Base-by-base conservation (phyloP, 495 filamentous ascomycete species). In the Tetracladium marchalianum region DNA sequence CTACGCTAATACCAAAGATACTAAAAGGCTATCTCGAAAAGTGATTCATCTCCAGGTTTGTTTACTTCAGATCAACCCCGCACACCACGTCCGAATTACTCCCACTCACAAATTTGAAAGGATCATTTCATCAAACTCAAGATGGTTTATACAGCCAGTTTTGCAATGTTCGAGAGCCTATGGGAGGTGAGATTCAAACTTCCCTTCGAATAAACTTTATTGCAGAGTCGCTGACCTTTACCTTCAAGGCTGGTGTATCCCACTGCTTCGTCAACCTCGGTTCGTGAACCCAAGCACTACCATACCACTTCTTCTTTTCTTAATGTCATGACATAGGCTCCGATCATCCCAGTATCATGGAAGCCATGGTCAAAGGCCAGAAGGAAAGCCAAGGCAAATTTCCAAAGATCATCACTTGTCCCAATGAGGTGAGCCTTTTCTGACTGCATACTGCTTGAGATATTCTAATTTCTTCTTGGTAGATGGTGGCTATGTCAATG, bases 401-500 rank as follows among this genome's bases (percentile, higher is more conserved):
- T 54, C 90, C 90, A 19, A 78, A 69, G 33, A 87, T 95, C 43
- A 85, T 97, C 55, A 97, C 90, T 39, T 95, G 90, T 61, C 90
- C 89, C 1, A 94, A 95, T 56, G 89, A 94, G 67, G 81, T 83
- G 65, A 19, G 58, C 13, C 10, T 7, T 16, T 12, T 11, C 11
- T 39, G 22, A 22, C 8, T 38, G 7, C 32, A 18, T 31, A 36
- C 17, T 1, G 18, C 19, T 39, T 12, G 16, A 40, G 22, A 0
- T 11, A 13, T 4, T 27, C 17, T 7, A 31, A 22, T 31, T 43
- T 35, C 43, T 18, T 13, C 18, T 57, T 62, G 44, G 19, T 24
- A 95, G 85, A 97, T 96, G 90, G 90, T 97, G 4, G 90, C 90
- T 40, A 79, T 97, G 50, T 95, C 90, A 40, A 94, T 94, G 84